Base-by-base conservation (phyloP, 768 basidiomycete genomes). In the Mycena leptocephala region DNA sequence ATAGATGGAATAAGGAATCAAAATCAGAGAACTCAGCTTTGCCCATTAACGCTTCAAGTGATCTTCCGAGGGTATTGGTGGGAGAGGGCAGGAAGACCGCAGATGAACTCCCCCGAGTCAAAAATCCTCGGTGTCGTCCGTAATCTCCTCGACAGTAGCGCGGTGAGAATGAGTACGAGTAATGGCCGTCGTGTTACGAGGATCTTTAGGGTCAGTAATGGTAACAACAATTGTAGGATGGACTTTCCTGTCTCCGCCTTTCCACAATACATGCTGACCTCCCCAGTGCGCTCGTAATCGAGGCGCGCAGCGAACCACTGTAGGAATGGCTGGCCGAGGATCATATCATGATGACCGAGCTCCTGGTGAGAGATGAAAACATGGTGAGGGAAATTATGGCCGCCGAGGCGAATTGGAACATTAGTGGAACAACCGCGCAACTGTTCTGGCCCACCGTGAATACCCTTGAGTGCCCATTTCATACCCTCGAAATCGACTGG, bases 21-120 rank as follows among this genome's bases (percentile, higher is more conserved):
- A 76, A 65, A 70, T 63, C 53, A 26, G 58, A 77, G 51, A 56
- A 64, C 74, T 76, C 70, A 81, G 67, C 76, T 69, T 59, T 58
- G 39, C 64, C 77, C 79, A 76, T 73, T 0, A 79, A n/a, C 1
- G 71, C 75, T 67, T 79, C 78, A 8, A 79, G 32, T 1, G 75
- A 79, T 70, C 72, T 77, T 76, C 75, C 75, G 5, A 76, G 55
- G 32, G 75, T 76, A 66, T 72, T 72, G 14, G 64, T 22, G 13
- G 48, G 75, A 56, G 75, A 70, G 51, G 64, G 28, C 5, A 20
- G 70, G 70, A 72, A 76, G 75, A 68, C 33, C 37, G 14, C 33
- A 2, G 35, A 10, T 0, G n/a, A 51, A 3, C 55, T 56, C 53
- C 64, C 75, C 43, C 8, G 63, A 26, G 30, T 35, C 24, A 59